phyloP scores from a whole-genome alignment of 2,329 filamentous ascomycete genomes.

The Teratosphaeria pseudoeucalypti region DNA sequence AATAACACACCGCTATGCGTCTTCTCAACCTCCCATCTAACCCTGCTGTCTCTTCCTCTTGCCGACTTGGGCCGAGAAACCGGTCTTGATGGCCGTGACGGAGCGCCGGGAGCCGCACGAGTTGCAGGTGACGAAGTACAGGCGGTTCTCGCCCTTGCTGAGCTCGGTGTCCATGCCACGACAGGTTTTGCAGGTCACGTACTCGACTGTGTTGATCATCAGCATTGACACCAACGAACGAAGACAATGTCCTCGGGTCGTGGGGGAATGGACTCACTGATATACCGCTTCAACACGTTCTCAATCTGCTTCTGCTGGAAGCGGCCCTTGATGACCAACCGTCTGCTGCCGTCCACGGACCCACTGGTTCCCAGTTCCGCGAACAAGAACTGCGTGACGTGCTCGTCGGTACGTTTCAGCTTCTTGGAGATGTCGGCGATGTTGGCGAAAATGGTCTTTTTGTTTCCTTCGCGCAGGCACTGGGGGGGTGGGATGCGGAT shows the following conservation, averaged over 20 bases:
- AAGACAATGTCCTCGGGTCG: too few relatives aligned
- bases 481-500: slow-evolving; percentile 99
- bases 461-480: slow-evolving; percentile 98
- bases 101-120: slow-evolving; percentile 56
- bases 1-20: neutral
- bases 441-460: slow-evolving; percentile 99
- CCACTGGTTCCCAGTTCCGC: slow-evolving; percentile 96
- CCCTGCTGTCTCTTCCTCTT: slow-evolving; percentile 81
- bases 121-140: slow-evolving; percentile 98
- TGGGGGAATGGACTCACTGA: slow-evolving; percentile 49
- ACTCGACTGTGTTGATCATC: slow-evolving; percentile 56
- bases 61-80: slow-evolving; percentile 99
- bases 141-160: slow-evolving; percentile 96
- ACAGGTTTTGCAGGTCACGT: slow-evolving; percentile 98
- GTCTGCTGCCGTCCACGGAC: slow-evolving; percentile 83
- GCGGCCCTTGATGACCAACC: slow-evolving; percentile 96
- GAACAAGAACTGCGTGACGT: slow-evolving; percentile 85
- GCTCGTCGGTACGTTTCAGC: slow-evolving; percentile 98
- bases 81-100: slow-evolving; percentile 97
- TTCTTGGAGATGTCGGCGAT: slow-evolving; percentile 97
- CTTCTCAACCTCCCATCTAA: slow-evolving; percentile 5
- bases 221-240: slow-evolving; percentile 7
- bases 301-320: slow-evolving; percentile 99
- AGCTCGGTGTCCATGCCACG: slow-evolving; percentile 88
- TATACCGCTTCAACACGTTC: slow-evolving; percentile 91